Base-by-base conservation (phyloP, 2,329 filamentous ascomycete genomes). In the Venturia carpophila region DNA sequence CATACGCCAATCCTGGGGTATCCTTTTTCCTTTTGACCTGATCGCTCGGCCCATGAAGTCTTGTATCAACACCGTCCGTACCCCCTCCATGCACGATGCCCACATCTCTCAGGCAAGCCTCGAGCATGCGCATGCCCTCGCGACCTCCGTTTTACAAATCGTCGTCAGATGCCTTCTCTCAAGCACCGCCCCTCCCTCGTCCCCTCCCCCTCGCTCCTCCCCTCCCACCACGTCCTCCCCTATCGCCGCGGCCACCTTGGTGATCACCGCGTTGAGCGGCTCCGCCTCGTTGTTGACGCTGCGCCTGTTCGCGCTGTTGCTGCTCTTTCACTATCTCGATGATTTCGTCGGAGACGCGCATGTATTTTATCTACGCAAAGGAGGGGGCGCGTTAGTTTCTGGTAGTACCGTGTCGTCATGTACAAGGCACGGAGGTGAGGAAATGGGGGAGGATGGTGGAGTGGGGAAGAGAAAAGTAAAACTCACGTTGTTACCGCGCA, bases 291-390 rank as follows among this genome's bases (percentile, higher is more conserved):
- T 87, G 82, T 72, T 87, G 89, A n/a, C 66, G 66, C 58, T 71
- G 73, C 42, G 77, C 77, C 66, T 82, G 79, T 71, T 91, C 87
- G 68, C 83, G 83, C 73, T 90, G 88, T 76, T 97, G 93, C 74
- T 94, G 90, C 70, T 97, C 93, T 81, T 92, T 96, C 30, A 94
- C 92, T 47, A 91, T 78, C 69, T 97, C 93, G 78, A 99, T 90
- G 68, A 99, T 95, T 77, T 97, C 93, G 78, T 99, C 93, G 63
- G 93, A 92, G 3, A 99, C 91, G 71, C 93, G 87, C 41, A 99
- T 85, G 79, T 96, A 99, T 82, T 99, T 99, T 80, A 99, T 99
- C 94, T 97, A 73, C 7, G 21, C 10, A n/a, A n/a, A n/a, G 39
- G 39, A 5, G 9, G 10, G 15, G 10, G 9, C 39, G 9, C 9